Percentiles rank a stretch among this genome's conserved stretches.
Evolutionary conservation across 768 basidiomycete species (phyloP).

Genomic region (Tephrocybe sp.): DNA sequence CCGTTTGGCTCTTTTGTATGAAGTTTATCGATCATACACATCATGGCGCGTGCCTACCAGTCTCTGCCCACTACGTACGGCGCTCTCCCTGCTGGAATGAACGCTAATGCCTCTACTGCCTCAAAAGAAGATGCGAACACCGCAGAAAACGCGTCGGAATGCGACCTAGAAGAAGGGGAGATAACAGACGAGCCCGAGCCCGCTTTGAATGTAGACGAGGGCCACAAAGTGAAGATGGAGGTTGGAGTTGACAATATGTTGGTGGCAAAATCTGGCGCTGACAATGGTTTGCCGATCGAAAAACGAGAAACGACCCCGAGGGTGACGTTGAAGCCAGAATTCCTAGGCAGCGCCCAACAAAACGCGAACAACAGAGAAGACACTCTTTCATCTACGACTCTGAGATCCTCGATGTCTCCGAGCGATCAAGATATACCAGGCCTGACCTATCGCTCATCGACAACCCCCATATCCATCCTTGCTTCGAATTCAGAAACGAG

Average conservation of each 20-base stretch:
- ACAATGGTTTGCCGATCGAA: too few species aligned
- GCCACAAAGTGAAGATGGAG: not conserved
- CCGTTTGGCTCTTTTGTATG: too few species aligned
- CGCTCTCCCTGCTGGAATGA: too few species aligned
- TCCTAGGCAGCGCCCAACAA: not conserved
- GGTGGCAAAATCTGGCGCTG: too few species aligned
- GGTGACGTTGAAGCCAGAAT: too few species aligned
- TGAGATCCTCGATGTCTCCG: not conserved
- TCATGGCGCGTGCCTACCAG: too few species aligned
- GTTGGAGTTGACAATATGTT: too few species aligned
- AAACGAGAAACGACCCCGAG: too few species aligned
- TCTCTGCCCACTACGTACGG: too few species aligned
- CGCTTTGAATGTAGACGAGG: not conserved
- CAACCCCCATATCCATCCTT: not conserved
- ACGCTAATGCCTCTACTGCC: not conserved
- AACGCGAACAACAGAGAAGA: not conserved
- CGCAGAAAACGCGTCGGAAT: not conserved
- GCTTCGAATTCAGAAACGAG: not conserved
- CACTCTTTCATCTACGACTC: not conserved
- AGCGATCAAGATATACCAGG: too few species aligned
- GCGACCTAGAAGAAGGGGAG: slow-evolving; percentile 21
- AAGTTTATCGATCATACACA: too few species aligned
- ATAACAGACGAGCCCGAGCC: slow-evolving; percentile 13
- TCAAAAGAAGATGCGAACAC: not conserved
- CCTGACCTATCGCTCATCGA: not conserved